Conservation (phyloP, 768 basidiomycete genomes). For the Rhizopogon rudus region DNA sequence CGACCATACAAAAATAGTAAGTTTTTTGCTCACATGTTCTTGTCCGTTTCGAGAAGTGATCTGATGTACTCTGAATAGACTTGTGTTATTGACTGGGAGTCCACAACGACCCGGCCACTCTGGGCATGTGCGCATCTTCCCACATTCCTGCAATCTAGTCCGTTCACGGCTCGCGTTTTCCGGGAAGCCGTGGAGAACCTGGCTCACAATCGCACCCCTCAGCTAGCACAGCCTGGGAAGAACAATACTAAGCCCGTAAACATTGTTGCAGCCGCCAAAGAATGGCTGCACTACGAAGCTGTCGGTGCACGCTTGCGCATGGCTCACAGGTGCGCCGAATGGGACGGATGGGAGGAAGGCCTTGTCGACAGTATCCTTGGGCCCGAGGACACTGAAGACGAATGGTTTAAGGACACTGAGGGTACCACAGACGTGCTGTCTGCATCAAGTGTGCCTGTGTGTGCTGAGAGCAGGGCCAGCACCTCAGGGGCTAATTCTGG, state of each 20-base stretch:
- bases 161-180: conserved; percentile 69
- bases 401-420: conserved; percentile 55
- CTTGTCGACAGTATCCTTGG: conserved; percentile 72
- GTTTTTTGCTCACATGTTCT: conserved; percentile 23
- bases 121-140: conserved; percentile 85
- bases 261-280: conserved; percentile 45
- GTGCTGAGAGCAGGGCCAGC: neutral
- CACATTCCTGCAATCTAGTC: conserved; percentile 71
- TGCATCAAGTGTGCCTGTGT: neutral
- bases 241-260: conserved; percentile 17
- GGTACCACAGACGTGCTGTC: conserved; percentile 6
- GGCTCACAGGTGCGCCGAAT: conserved; percentile 79
- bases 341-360: conserved; percentile 92
- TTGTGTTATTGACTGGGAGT: conserved; percentile 88
- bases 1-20: conserved; percentile 66
- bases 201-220: conserved; percentile 15
- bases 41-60: conserved; percentile 4
- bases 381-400: conserved; percentile 62
- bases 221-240: conserved; percentile 13
- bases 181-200: conserved; percentile 57
- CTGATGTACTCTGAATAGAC: conserved; percentile 40
- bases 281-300: conserved; percentile 75
- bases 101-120: conserved; percentile 80
- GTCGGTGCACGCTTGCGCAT: conserved; percentile 61
- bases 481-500: conserved; percentile 8